Percentiles rank a stretch among this genome's conserved stretches.
Conservation (phyloP, 2,329 filamentous ascomycete species). For the Endoconidiophora polonica region DNA sequence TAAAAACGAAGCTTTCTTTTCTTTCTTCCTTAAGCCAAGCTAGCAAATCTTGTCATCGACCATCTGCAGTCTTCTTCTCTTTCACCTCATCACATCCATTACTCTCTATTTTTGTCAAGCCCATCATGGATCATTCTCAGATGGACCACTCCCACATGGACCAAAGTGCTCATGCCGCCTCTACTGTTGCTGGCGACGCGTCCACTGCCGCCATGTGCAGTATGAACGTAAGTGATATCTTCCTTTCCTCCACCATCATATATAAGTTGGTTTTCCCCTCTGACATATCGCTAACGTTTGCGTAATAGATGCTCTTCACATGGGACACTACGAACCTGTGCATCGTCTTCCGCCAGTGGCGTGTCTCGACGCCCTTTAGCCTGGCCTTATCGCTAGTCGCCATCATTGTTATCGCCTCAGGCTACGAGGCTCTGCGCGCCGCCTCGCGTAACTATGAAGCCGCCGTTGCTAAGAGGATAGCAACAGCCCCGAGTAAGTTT, state of each 20-base stretch:
- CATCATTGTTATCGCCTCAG: constrained; percentile 70
- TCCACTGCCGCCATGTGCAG: constrained; percentile 52
- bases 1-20: too few relatives aligned
- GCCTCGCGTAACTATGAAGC: constrained; percentile 61
- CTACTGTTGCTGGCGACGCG: constrained; percentile 29
- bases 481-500: constrained; percentile 38
- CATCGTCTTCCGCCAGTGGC: constrained; percentile 90
- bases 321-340: constrained; percentile 90
- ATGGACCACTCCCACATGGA: constrained; percentile 31
- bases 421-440: constrained; percentile 79
- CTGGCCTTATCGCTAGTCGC: constrained; percentile 70
- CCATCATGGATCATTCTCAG: constrained; percentile 11
- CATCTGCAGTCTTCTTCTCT: too few relatives aligned
- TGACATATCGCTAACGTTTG: not conserved
- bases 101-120: too few relatives aligned
- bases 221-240: constrained; percentile 58
- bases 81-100: too few relatives aligned
- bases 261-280: not conserved
- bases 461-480: constrained; percentile 29
- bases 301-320: constrained; percentile 80
- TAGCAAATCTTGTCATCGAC: too few relatives aligned
- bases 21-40: too few relatives aligned
- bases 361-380: constrained; percentile 54
- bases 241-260: not conserved
- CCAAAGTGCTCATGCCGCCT: constrained; percentile 26